Percentiles rank a stretch among this genome's conserved stretches.
These are phyloP conservation scores for Penicillium roqueforti DNA, from an alignment of 495 filamentous ascomycete genomes.

Conservation along the genomic window DNA sequence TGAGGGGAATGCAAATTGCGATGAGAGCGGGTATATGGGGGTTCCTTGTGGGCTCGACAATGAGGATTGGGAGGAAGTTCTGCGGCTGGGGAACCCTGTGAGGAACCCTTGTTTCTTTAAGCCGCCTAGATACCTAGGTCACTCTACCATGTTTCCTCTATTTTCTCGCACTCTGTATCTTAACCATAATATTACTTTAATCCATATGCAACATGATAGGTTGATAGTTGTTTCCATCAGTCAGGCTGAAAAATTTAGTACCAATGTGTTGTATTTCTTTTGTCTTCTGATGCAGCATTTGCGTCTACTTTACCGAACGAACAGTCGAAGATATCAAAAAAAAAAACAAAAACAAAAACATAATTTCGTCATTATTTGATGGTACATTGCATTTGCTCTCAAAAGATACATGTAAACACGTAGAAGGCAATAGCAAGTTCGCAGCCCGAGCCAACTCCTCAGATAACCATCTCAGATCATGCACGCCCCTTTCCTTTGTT, in stretches of 20 bases:
- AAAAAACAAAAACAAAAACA: not conserved
- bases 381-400: constrained; percentile 9
- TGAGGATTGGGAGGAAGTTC: constrained; percentile 42
- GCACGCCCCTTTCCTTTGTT: constrained; percentile 41
- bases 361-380: constrained; percentile 11
- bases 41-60: constrained; percentile 37
- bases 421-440: not conserved
- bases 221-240: not conserved
- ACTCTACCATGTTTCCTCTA: no score
- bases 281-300: not conserved
- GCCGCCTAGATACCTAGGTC: not conserved
- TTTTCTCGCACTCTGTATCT: no score
- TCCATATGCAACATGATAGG: no score
- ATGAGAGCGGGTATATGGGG: constrained; percentile 45
- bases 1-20: constrained; percentile 45
- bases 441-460: not conserved
- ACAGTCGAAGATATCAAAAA: not conserved
- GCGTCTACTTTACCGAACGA: not conserved
- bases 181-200: no score
- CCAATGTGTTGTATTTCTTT: not conserved
- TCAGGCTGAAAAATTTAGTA: no score
- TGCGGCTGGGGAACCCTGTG: constrained; percentile 47
- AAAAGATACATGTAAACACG: not conserved
- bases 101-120: not conserved
- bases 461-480: constrained; percentile 9